These are phyloP conservation scores for Lactifluus subvellereus DNA, from an alignment of 768 basidiomycete species.

Conservation along the genomic window DNA sequence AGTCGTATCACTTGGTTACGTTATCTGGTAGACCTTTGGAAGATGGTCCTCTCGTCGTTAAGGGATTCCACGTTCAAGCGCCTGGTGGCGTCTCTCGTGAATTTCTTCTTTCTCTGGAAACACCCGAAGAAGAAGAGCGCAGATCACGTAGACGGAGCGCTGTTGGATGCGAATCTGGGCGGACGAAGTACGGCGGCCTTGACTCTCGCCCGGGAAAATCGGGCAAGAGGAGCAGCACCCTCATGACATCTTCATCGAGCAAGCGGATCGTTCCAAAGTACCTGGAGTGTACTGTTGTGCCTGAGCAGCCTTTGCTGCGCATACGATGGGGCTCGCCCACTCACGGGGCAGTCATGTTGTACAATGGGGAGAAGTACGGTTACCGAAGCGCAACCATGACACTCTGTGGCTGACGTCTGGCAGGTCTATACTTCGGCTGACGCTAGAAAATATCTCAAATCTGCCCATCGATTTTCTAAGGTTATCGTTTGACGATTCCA, in stretches of 20 bases:
- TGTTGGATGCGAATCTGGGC: constrained; percentile 57
- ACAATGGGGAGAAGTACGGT: constrained; percentile 84
- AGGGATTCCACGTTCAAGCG: constrained; percentile 75
- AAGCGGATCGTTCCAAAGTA: constrained; percentile 41
- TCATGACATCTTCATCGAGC: constrained; percentile 27
- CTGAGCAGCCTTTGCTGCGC: constrained; percentile 81
- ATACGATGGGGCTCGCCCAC: constrained; percentile 86
- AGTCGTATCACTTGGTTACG: constrained; percentile 64
- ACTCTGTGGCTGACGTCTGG: constrained; percentile 14
- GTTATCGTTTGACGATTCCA: constrained; percentile 87
- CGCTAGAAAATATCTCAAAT: constrained; percentile 83
- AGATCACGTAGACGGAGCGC: constrained; percentile 52
- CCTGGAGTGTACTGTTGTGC: constrained; percentile 77
- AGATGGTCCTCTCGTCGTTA: constrained; percentile 62
- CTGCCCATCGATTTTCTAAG: constrained; percentile 81
- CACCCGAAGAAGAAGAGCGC: constrained; percentile 63
- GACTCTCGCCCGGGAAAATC: constrained; percentile 57
- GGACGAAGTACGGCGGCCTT: constrained; percentile 70
- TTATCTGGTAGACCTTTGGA: constrained; percentile 60
- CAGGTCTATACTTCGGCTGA: constrained; percentile 80
- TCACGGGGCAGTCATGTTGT: constrained; percentile 92
- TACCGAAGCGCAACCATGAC: not conserved
- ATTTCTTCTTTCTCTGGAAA: constrained; percentile 69
- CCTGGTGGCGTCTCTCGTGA: constrained; percentile 65
- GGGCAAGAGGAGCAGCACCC: constrained; percentile 36